Evolutionary conservation across 2,329 filamentous ascomycete genomes (phyloP).

Genomic region (Penicillium frequentans): DNA sequence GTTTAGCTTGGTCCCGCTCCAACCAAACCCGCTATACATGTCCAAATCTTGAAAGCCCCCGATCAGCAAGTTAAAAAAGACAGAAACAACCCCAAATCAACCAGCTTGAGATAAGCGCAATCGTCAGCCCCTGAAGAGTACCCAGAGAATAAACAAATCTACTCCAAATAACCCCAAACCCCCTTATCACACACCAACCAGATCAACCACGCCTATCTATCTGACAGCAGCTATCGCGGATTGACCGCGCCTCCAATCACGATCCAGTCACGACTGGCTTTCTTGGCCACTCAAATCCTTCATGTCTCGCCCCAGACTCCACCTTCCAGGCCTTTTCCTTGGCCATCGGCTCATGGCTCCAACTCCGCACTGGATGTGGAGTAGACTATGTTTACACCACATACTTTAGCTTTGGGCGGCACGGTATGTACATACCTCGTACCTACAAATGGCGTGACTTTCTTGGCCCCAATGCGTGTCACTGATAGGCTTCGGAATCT

Average conservation of each 20-base stretch:
- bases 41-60: not conserved
- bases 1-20: not conserved
- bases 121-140: not conserved
- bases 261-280: not conserved
- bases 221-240: not conserved
- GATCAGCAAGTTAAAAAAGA: not conserved
- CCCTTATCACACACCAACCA: slow-evolving; percentile 5
- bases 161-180: not conserved
- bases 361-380: not conserved
- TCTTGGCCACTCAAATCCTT: not conserved
- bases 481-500: not conserved
- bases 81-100: not conserved
- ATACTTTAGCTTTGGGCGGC: not conserved
- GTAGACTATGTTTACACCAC: not conserved
- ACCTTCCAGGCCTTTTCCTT: not conserved
- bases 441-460: not conserved
- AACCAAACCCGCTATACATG: not conserved
- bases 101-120: not conserved
- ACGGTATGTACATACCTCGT: not conserved
- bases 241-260: not conserved
- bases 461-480: not conserved
- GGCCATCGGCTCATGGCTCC: not conserved
- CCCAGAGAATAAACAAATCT: not conserved
- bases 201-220: slow-evolving; percentile 2
- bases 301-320: not conserved